Conservation (phyloP, 306 rosid genomes). For the Gastrolobium bilobum region DNA sequence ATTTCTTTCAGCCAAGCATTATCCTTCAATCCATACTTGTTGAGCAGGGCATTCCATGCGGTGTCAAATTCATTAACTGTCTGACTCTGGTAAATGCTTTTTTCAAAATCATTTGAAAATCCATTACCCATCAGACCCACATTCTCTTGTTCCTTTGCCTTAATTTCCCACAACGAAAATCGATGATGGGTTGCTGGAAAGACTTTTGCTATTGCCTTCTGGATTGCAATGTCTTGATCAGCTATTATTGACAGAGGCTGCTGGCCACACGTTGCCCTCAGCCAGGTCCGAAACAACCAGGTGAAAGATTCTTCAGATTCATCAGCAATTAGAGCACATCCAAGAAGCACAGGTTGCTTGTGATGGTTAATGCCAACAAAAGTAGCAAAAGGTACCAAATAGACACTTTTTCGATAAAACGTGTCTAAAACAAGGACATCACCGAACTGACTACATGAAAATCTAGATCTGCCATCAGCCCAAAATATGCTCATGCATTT, state of each 20-base stretch:
- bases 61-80: slow-evolving; percentile 81
- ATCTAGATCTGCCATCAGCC: slow-evolving; percentile 98
- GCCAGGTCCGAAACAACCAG: slow-evolving; percentile 96
- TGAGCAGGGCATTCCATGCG: slow-evolving; percentile 75
- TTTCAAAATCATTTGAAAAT: slow-evolving; percentile 77
- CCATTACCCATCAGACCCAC: slow-evolving; percentile 67
- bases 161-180: slow-evolving; percentile 90
- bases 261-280: slow-evolving; percentile 81
- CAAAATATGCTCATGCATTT: slow-evolving; percentile 92
- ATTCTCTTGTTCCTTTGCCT: slow-evolving; percentile 79
- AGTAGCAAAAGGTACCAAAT: slow-evolving; percentile 87
- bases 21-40: slow-evolving; percentile 78
- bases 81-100: slow-evolving; percentile 77
- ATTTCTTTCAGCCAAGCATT: slow-evolving; percentile 84
- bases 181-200: slow-evolving; percentile 85
- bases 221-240: slow-evolving; percentile 87
- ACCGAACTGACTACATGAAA: slow-evolving; percentile 92
- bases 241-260: slow-evolving; percentile 86
- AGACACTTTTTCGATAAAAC: slow-evolving; percentile 77
- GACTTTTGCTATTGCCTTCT: slow-evolving; percentile 74
- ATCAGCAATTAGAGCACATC: slow-evolving; percentile 90
- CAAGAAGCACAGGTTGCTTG: slow-evolving; percentile 94
- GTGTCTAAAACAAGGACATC: slow-evolving; percentile 85
- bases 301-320: slow-evolving; percentile 89
- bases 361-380: slow-evolving; percentile 95